Evolutionary conservation across 2,329 filamentous ascomycete species (phyloP).

Genomic region (Myotisia sp.): DNA sequence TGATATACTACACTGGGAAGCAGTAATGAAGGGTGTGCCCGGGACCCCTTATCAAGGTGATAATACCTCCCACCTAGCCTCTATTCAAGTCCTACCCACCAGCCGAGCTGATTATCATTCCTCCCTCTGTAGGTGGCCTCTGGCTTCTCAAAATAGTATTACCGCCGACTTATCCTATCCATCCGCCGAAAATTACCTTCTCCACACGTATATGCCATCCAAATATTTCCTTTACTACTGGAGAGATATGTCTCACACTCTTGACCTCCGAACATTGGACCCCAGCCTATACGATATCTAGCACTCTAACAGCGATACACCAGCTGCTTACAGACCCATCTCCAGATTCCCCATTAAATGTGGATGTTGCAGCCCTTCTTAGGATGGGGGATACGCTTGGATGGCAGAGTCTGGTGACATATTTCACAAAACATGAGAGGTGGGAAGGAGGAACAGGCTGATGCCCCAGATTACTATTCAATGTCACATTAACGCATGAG

Average conservation of each 20-base stretch:
- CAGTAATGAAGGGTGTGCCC: conserved; percentile 44
- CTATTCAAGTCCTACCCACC: background rate
- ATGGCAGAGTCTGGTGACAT: conserved; percentile 35
- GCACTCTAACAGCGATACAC: conserved; percentile 34
- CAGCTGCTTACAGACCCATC: conserved; percentile 33
- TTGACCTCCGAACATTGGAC: conserved; percentile 62
- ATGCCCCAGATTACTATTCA: too few species aligned
- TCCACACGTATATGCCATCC: conserved; percentile 74
- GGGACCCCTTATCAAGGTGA: conserved; percentile 48
- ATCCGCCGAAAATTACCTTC: conserved; percentile 66
- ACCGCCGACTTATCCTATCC: conserved; percentile 62
- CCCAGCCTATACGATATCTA: conserved; percentile 61
- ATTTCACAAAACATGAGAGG: conserved; percentile 34
- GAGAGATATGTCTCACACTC: conserved; percentile 89
- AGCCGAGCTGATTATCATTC: conserved; percentile 1
- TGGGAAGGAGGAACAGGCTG: too few species aligned
- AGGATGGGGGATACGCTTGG: conserved; percentile 31
- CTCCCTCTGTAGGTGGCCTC: conserved; percentile 43
- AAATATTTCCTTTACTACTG: conserved; percentile 59
- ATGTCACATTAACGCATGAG: too few species aligned
- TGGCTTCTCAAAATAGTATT: conserved; percentile 72
- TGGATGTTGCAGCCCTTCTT: conserved; percentile 34
- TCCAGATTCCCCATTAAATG: conserved; percentile 35
- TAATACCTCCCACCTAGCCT: conserved; percentile 2
- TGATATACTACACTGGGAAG: conserved; percentile 46